A percentile compares a stretch with the other conserved stretches of the same genome.
These are phyloP conservation scores for Nakazawaea ernobii DNA, from an alignment of 805 yeast genomes.

Conservation along the genomic window DNA sequence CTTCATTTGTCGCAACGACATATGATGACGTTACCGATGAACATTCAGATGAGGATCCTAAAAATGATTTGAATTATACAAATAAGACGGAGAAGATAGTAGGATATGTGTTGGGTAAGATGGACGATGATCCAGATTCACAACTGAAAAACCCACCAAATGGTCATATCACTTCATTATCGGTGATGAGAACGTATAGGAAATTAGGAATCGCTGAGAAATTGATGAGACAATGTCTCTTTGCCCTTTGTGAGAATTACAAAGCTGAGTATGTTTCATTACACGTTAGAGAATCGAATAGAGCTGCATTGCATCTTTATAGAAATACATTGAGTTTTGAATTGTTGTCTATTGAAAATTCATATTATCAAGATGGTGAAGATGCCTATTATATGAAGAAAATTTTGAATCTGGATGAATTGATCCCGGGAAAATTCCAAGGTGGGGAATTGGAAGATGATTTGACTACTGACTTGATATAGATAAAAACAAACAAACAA, in stretches of 20 bases:
- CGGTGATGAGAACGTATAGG: slow-evolving; percentile 94
- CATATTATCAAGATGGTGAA: slow-evolving; percentile 96
- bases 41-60: slow-evolving; percentile 17
- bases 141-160: slow-evolving; percentile 67
- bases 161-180: slow-evolving; percentile 90
- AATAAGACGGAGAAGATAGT: slow-evolving; percentile 71
- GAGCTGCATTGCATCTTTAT: slow-evolving; percentile 91
- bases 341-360: slow-evolving; percentile 72
- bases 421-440: slow-evolving; percentile 54
- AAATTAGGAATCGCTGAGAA: slow-evolving; percentile 93
- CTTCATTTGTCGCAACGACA: slow-evolving; percentile 90
- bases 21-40: slow-evolving; percentile 40
- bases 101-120: slow-evolving; percentile 94
- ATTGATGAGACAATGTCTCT: slow-evolving; percentile 74
- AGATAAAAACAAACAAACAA: neutral
- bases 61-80: slow-evolving; percentile 44
- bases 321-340: slow-evolving; percentile 80
- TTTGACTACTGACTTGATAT: slow-evolving; percentile 21
- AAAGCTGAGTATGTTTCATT: slow-evolving; percentile 79
- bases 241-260: slow-evolving; percentile 76
- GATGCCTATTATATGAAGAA: slow-evolving; percentile 96
- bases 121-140: slow-evolving; percentile 90
- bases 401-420: slow-evolving; percentile 51
- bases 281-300: slow-evolving; percentile 89
- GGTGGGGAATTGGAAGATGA: slow-evolving; percentile 49